Base-by-base conservation (phyloP, 1,284 basidiomycete genomes). In the Austroboletus niveus region DNA sequence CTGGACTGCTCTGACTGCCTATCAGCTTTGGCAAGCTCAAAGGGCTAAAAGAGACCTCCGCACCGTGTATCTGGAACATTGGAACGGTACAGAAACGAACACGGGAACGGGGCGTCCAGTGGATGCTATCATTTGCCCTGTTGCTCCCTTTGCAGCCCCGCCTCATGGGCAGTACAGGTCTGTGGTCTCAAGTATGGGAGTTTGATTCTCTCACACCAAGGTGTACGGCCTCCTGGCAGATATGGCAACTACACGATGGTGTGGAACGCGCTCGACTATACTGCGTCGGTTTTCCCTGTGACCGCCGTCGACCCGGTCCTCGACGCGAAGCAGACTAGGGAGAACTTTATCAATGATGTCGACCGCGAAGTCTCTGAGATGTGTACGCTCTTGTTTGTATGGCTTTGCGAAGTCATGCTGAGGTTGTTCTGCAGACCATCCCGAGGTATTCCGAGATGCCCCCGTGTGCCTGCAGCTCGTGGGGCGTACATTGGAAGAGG, bases 391-490 rank as follows among this genome's bases (percentile, higher is more conserved):
- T 29, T 49, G 46, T 32, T 44, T 45, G 15, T 34, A 35, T 8
- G 4, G 2, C 17, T n/a, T 6, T 24, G 10, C 9, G 2, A 1
- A 41, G 45, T 50, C 56, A 39, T 39, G 42, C 47, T 50, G 46
- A 62, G 30, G 47, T 15, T 24, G 24, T 47, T 47, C 29, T 6
- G 45, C 45, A 86, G 86, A 89, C 60, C 72, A 84, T 44, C 80
- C 87, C 0, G 70, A 75, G 30, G 72, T 72, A 12, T 84, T 80
- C 57, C 70, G 72, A 47, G 76, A 81, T 52, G 83, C 81, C 0
- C 89, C 90, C 0, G 74, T 91, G 8, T 72, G 75, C n/a, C 66
- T 92, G 22, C 89, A 92, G 60, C 60, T 90, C 6, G 75, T 90
- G 3, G 86, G 82, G 0, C 72, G 80, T 47, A 82, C 81, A n/a